phyloP scores from a whole-genome alignment of 495 filamentous ascomycete species.

The Xylaria curta region DNA sequence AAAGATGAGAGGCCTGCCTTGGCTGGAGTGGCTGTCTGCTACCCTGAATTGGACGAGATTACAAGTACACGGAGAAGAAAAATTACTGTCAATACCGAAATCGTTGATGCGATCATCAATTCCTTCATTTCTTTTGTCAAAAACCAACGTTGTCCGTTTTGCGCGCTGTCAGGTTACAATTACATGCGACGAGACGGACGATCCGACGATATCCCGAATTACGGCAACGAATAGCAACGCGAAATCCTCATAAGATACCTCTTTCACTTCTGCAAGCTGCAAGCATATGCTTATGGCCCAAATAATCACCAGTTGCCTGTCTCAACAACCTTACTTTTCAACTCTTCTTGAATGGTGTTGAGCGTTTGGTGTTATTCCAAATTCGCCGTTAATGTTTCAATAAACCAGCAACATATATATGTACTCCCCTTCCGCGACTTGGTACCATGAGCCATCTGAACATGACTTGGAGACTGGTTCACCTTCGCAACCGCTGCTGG shows the following conservation, averaged over 20 bases:
- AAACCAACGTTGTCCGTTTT: constrained; percentile 37
- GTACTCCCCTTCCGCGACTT: constrained; percentile 7
- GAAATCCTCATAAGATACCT: constrained; percentile 15
- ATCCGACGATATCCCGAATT: constrained; percentile 30
- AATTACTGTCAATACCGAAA: constrained; percentile 37
- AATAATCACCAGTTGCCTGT: constrained; percentile 28
- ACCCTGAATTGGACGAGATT: constrained; percentile 12
- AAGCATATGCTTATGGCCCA: constrained; percentile 23
- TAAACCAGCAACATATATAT: constrained; percentile 32
- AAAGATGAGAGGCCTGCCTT: constrained; percentile 27
- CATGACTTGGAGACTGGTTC: constrained; percentile 32
- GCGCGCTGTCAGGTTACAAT: constrained; percentile 35
- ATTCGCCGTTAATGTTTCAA: constrained; percentile 39
- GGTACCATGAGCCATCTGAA: neutral
- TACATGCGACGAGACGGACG: constrained; percentile 38
- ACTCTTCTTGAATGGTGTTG: constrained; percentile 37
- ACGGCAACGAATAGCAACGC: constrained; percentile 28
- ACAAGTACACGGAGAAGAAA: constrained; percentile 6
- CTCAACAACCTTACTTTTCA: constrained; percentile 32
- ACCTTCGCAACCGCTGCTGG: constrained; percentile 27
- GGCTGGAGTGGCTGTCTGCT: constrained; percentile 25
- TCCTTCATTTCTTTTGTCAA: constrained; percentile 53
- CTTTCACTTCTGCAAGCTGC: constrained; percentile 27
- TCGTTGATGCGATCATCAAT: constrained; percentile 54
- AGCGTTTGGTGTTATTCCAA: constrained; percentile 39